These are phyloP conservation scores for Lotus japonicus DNA, from an alignment of 306 rosid species.

Conservation along the genomic window DNA sequence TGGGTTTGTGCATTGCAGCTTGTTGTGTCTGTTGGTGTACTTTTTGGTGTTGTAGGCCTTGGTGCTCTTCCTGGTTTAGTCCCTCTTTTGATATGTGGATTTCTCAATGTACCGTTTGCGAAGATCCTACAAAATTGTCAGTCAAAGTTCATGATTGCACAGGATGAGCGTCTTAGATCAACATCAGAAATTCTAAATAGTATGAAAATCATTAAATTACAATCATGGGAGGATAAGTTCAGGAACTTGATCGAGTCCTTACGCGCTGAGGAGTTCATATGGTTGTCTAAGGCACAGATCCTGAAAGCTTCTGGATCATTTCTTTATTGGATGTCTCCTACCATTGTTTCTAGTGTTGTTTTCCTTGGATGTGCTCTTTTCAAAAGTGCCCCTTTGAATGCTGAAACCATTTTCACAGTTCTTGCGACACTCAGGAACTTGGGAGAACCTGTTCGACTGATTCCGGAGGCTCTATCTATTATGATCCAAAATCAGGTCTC, in stretches of 20 bases:
- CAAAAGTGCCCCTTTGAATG: constrained; percentile 47
- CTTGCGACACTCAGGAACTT: constrained; percentile 48
- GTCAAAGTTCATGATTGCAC: constrained; percentile 44
- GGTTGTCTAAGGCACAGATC: constrained; percentile 41
- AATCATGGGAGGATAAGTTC: constrained; percentile 70
- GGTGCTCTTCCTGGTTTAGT: constrained; percentile 60
- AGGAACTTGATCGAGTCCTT: constrained; percentile 30
- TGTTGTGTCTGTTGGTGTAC: constrained; percentile 34
- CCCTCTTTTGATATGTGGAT: constrained; percentile 39
- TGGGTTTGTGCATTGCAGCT: constrained; percentile 40
- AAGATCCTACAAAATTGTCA: constrained; percentile 44
- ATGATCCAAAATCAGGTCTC: constrained; percentile 61
- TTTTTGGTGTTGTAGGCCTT: constrained; percentile 40
- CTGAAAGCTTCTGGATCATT: constrained; percentile 28
- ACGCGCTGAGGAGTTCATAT: constrained; percentile 48
- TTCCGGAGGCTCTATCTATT: constrained; percentile 55
- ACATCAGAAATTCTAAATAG: constrained; percentile 65
- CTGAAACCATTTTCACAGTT: constrained; percentile 64
- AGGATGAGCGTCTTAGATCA: constrained; percentile 53
- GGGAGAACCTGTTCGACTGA: constrained; percentile 54
- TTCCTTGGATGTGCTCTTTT: constrained; percentile 47
- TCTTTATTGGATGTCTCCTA: constrained; percentile 54
- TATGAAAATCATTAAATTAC: constrained; percentile 68
- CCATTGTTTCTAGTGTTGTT: constrained; percentile 40
- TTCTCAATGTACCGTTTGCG: constrained; percentile 49